Evolutionary conservation across 768 basidiomycete genomes (phyloP).

Genomic region (Suillus paluster): DNA sequence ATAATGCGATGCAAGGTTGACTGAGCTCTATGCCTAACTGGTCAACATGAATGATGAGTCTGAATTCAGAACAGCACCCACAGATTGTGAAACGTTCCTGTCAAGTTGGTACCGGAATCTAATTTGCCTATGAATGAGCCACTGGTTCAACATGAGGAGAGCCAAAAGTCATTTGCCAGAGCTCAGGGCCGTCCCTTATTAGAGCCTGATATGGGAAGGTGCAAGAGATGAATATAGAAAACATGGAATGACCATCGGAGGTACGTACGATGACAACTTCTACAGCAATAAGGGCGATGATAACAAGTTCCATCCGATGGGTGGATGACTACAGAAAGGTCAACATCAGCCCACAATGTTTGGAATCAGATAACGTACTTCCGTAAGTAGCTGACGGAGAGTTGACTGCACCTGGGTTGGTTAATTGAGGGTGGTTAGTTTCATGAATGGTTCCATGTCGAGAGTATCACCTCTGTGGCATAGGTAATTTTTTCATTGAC

Average conservation of each 20-base stretch:
- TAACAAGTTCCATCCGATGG: slow-evolving; percentile 94
- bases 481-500: slow-evolving; percentile 94
- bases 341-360: neutral
- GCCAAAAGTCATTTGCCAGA: slow-evolving; percentile 58
- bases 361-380: slow-evolving; percentile 44
- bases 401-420: slow-evolving; percentile 75
- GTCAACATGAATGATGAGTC: neutral
- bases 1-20: neutral
- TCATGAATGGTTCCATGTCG: neutral
- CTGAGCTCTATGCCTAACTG: neutral
- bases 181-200: slow-evolving; percentile 78
- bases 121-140: neutral
- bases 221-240: slow-evolving; percentile 2
- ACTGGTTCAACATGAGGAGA: slow-evolving; percentile 17
- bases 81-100: neutral
- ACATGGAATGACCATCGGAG: neutral
- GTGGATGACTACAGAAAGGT: slow-evolving; percentile 65
- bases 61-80: neutral
- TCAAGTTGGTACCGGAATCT: neutral
- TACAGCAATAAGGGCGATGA: slow-evolving; percentile 92
- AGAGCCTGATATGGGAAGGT: slow-evolving; percentile 53
- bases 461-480: slow-evolving; percentile 67
- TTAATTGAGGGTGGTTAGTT: no score
- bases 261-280: slow-evolving; percentile 86
- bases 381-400: slow-evolving; percentile 85